Percentiles rank a stretch among this genome's conserved stretches.
These are phyloP conservation scores for Auricularia heimuer DNA, from an alignment of 768 basidiomycete genomes.

Conservation along the genomic window DNA sequence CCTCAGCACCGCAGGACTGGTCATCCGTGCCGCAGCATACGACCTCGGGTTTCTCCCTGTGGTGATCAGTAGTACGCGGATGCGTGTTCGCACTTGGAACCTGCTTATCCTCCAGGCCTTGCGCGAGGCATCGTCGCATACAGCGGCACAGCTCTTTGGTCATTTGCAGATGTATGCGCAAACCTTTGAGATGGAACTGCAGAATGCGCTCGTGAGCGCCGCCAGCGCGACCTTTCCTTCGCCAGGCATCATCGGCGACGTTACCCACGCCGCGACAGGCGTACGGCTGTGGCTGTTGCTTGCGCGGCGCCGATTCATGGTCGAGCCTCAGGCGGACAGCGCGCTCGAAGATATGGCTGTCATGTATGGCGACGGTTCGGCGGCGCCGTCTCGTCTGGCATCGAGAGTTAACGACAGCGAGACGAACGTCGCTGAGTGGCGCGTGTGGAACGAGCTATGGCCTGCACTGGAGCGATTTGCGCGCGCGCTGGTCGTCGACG, in stretches of 20 bases:
- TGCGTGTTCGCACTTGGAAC: slow-evolving; percentile 55
- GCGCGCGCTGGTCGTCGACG: neutral
- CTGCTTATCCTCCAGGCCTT: slow-evolving; percentile 47
- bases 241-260: slow-evolving; percentile 23
- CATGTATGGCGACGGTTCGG: neutral
- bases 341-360: neutral
- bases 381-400: neutral
- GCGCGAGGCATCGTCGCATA: slow-evolving; percentile 24
- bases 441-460: slow-evolving; percentile 73
- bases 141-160: slow-evolving; percentile 36
- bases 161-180: slow-evolving; percentile 16
- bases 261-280: slow-evolving; percentile 59
- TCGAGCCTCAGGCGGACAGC: slow-evolving; percentile 1
- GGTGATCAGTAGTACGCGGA: slow-evolving; percentile 25
- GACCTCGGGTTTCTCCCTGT: slow-evolving; percentile 34
- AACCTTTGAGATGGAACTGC: neutral
- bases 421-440: slow-evolving; percentile 22
- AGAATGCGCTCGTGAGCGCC: slow-evolving; percentile 31
- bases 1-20: slow-evolving; percentile 40
- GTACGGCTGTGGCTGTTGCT: slow-evolving; percentile 66
- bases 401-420: slow-evolving; percentile 4
- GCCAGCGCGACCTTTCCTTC: slow-evolving; percentile 11
- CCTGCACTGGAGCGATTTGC: slow-evolving; percentile 42
- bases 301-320: slow-evolving; percentile 27
- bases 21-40: slow-evolving; percentile 38